Conservation (phyloP, 805 yeast genomes). For the Schwanniomyces yamadae region DNA sequence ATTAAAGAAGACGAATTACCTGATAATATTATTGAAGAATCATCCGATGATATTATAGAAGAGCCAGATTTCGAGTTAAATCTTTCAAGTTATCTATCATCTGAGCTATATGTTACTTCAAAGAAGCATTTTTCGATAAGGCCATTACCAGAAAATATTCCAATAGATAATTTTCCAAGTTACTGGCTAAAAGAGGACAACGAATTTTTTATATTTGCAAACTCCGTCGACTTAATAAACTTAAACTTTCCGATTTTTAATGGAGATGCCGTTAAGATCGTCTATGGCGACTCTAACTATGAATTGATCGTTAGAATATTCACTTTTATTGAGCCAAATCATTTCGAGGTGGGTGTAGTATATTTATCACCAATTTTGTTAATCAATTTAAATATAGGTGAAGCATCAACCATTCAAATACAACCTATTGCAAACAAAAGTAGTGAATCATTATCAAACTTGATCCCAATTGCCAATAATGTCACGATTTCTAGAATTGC, state of each 20-base stretch:
- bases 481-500: slow-evolving; percentile 67
- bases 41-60: slow-evolving; percentile 6
- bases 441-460: slow-evolving; percentile 20
- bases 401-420: slow-evolving; percentile 15
- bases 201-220: slow-evolving; percentile 41
- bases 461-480: slow-evolving; percentile 54
- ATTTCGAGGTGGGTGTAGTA: slow-evolving; percentile 35
- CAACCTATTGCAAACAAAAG: slow-evolving; percentile 14
- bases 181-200: slow-evolving; percentile 32
- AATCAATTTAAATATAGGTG: slow-evolving; percentile 45
- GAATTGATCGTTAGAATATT: slow-evolving; percentile 43
- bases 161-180: slow-evolving; percentile 21
- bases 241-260: slow-evolving; percentile 59
- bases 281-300: slow-evolving; percentile 5
- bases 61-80: slow-evolving; percentile 19
- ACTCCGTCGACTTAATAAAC: slow-evolving; percentile 48
- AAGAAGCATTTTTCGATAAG: slow-evolving; percentile 16
- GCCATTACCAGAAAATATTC: slow-evolving; percentile 30
- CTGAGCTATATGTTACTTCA: slow-evolving; percentile 15
- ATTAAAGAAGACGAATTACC: slow-evolving; percentile 7
- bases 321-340: slow-evolving; percentile 65
- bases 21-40: slow-evolving; percentile 4
- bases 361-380: slow-evolving; percentile 65
- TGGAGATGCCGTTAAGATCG: slow-evolving; percentile 59
- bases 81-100: slow-evolving; percentile 33